Evolutionary conservation across 148 eudicot genomes (phyloP), one percentile per base, ranked within the genome.

Genomic region (Spergularia marina): DNA sequence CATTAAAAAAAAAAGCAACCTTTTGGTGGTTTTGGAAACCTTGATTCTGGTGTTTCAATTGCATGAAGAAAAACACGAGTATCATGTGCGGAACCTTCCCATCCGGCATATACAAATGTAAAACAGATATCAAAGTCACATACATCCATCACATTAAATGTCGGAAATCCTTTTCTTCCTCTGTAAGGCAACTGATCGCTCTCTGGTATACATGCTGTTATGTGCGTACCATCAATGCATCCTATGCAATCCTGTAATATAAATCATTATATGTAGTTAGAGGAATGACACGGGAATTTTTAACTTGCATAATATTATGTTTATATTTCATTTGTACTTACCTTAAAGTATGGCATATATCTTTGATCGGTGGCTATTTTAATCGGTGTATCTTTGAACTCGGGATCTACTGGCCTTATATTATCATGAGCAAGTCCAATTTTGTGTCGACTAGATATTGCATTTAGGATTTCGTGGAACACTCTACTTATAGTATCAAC

Each of bases 401-500:
- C 40, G 3, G 65, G 65, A 61, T 61, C 65, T 25, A 36, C 1
- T 30, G 65, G 41, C 13, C 6, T 61, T 30, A 61, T 2, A 23
- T 23, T 16, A 23, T 61, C 65, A 23, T 40, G 9, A 12, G 9
- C 39, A 7, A 61, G 16, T 5, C 65, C 39, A 30, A 30, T 30
- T 30, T 2, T 30, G 36, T 30, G 36, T 30, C 36, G 36, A 30
- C 36, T 30, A 30, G 36, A 30, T 3, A 23, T 61, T 40, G 40
- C 25, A 23, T 2, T 13, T 40, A 23, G 25, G 13, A 61, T 40
- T 59, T 75, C 61, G 13, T 53, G 36, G 15, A 75, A 52, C 0
- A 12, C 41, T 75, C 71, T 51, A 15, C 60, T 65, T 6, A 64
- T 39, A 4, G 71, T 75, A 53, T 53, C 77, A 25, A 34, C 59